A percentile compares a stretch with the other conserved stretches of the same genome.
phyloP scores from a whole-genome alignment of 75 land plant species.

The Cunninghamia lanceolata region DNA sequence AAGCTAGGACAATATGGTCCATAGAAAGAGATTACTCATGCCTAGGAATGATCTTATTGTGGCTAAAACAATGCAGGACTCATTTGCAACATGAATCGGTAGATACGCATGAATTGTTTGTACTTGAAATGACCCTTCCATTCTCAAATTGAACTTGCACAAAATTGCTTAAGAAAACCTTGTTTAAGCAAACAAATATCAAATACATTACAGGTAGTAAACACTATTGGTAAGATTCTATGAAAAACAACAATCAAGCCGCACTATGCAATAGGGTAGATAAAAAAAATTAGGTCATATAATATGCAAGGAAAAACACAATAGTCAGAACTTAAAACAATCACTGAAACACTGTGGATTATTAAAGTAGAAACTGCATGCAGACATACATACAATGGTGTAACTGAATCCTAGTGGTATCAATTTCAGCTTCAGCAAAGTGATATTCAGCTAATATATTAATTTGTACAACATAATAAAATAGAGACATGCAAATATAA shows the following conservation, averaged over 20 bases:
- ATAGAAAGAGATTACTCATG: too few relatives aligned
- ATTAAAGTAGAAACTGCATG: not conserved
- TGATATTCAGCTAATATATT: not conserved
- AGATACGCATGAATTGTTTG: too few relatives aligned
- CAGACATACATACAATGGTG: not conserved
- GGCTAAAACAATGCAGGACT: too few relatives aligned
- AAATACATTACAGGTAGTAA: too few relatives aligned
- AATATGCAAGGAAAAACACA: not conserved
- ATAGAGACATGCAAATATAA: not conserved
- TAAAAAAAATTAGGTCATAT: not conserved
- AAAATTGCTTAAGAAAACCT: too few relatives aligned
- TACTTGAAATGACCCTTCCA: not conserved
- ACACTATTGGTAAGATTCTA: too few relatives aligned
- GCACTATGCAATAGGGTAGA: not conserved
- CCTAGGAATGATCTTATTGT: too few relatives aligned
- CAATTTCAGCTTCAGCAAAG: not conserved
- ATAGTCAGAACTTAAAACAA: not conserved
- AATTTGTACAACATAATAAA: not conserved
- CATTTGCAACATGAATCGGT: too few relatives aligned
- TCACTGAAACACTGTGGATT: not conserved
- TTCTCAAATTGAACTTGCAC: not conserved
- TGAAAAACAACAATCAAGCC: too few relatives aligned
- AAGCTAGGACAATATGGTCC: too few relatives aligned
- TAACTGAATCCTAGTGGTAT: not conserved
- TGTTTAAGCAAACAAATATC: too few relatives aligned